Base-by-base conservation (phyloP, 2,329 filamentous ascomycete genomes). In the Hypoxylon sp. region DNA sequence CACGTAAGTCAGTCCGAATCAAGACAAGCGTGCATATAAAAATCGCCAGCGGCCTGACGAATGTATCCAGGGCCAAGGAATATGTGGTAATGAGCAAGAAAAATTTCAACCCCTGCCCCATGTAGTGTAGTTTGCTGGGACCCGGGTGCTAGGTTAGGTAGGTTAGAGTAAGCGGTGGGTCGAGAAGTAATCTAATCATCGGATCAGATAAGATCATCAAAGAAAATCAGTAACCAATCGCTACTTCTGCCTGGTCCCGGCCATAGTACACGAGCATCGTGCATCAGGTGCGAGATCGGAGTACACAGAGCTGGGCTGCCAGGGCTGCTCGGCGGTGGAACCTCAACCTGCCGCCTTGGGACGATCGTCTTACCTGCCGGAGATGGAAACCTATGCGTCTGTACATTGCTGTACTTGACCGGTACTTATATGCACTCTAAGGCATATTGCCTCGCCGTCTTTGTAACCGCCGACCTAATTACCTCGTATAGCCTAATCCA, bases 131-230 rank as follows among this genome's bases (percentile, higher is more conserved):
- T 17, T 56, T 50, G 54, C 37, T 63, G 46, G 63, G 42, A 39
- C 55, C 57, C 19, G 50, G 17, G 17, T 51, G 9, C 17, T n/a
- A 29, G 39, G 22, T 14, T 19, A 22, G 24, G 17, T n/a, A 29
- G 39, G 22, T 14, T 19, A 22, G 24, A 37, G 39, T 33, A 2
- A 22, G 46, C n/a, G 31, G 72, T 73, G 72, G 75, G 67, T 67
- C 70, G 17, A 48, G 42, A 24, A 8, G 53, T 39, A 70, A 76
- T 76, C 72, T 76, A 75, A 77, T 77, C 75, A 74, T 60, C 72
- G 72, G 75, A 77, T 77, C 75, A 72, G 75, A 77, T 77, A 76
- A 77, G 75, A 77, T 77, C 73, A 68, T 46, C 54, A 51, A 55
- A 33, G 56, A 73, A 67, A 50, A 60, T 31, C 64, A 59, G 59